Conservation (phyloP, 495 filamentous ascomycete species). For the Penicillium lividum region DNA sequence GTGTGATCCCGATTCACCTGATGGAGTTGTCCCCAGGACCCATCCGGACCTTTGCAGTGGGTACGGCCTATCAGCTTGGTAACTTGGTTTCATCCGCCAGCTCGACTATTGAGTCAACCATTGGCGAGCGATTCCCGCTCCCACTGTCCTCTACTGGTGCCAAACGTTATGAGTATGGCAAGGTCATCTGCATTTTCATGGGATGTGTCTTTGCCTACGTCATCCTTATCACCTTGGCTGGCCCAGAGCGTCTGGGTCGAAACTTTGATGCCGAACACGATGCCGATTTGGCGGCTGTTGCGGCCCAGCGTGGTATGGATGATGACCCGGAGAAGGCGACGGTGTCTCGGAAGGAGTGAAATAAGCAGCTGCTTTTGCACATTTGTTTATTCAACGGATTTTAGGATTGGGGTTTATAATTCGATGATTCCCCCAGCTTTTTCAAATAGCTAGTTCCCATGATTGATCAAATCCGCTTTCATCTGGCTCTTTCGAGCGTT, state of each 20-base stretch:
- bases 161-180: conserved; percentile 77
- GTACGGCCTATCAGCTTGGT: conserved; percentile 81
- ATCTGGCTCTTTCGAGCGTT: not conserved
- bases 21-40: conserved; percentile 83
- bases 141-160: conserved; percentile 46
- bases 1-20: conserved; percentile 79
- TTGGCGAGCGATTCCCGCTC: conserved; percentile 79
- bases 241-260: conserved; percentile 71
- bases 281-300: conserved; percentile 57
- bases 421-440: not conserved
- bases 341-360: conserved; percentile 7
- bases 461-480: not conserved
- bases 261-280: conserved; percentile 68
- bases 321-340: conserved; percentile 25
- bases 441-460: not conserved
- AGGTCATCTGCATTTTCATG: conserved; percentile 93
- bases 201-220: conserved; percentile 85
- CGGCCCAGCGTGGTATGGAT: conserved; percentile 13
- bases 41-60: conserved; percentile 83
- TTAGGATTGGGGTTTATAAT: not conserved
- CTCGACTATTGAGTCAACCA: conserved; percentile 80
- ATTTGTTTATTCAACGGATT: not conserved
- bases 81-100: conserved; percentile 80
- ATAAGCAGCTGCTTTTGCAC: not conserved
- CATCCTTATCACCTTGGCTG: conserved; percentile 71